Evolutionary conservation across 208 protist species (phyloP), one percentile per base, ranked within the genome.

Genomic region (Leishmania major): DNA sequence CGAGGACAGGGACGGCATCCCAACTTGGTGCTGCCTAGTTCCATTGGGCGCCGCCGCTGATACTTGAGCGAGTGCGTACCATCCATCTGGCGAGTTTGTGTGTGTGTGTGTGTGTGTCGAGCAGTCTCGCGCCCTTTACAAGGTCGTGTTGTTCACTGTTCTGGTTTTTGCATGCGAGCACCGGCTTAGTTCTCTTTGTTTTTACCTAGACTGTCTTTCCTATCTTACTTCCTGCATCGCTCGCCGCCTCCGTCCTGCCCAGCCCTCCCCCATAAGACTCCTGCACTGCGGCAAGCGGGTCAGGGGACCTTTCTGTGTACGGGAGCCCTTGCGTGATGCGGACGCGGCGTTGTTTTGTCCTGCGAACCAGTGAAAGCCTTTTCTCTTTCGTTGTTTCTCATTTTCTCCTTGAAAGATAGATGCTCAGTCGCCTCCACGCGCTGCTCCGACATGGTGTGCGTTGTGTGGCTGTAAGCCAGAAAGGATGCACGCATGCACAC

Each of bases 11-110:
- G 78, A 2, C 77, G 86, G 7, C 91, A 96, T 78, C 91, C 92
- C 17, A 92, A 92, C 67, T 59, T 97, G 19, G 86, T 95, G 22
- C 84, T 97, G 0, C 94, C 94, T 31, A 87, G 80, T 59, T 86
- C 92, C 47, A 97, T 97, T 84, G 87, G 80, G 13, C 90, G 92
- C 40, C 87, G 88, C 51, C 92, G 90, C 45, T 95, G 83, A 83
- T 31, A 31, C 35, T 25, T 28, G 11, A 37, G 28, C 25, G 28
- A n/a, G 45, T n/a, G 19, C 11, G 35, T 66, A 8, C 8, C 19
- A 22, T 47, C 6, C 6, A 47, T 28, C 31, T 31, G 72, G n/a
- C 17, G n/a, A 11, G 28, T 19, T 31, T 60, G 28, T 19, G 49
- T 60, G 13, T 62, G 60, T 13, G n/a, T n/a, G 31, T 53, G 37